Evolutionary conservation across 1,284 basidiomycete genomes (phyloP), one percentile per base, ranked within the genome.

Genomic region (Mycena sp.): DNA sequence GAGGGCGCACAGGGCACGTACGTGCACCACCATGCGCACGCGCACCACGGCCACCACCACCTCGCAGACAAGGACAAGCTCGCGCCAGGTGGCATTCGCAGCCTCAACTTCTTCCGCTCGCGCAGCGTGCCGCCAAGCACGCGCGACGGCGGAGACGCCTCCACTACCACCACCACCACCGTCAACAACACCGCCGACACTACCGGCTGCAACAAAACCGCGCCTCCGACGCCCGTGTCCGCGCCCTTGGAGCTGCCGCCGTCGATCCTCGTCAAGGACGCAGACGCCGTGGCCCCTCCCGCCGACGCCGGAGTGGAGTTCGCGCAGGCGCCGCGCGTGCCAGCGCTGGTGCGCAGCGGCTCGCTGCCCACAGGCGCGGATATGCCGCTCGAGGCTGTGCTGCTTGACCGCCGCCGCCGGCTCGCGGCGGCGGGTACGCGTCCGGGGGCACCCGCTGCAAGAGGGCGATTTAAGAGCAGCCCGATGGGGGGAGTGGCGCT

Each of bases 401-500:
- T 68, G 12, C 55, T 63, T 5, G 69, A 35, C 32, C 60, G 25
- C 45, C 62, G 26, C 49, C 59, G 28, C 52, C 70, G 25, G 55
- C 50, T n/a, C 55, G 60, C 29, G 58, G 65, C 44, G 61, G 61
- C 16, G 58, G 65, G 7, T 58, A 54, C 17, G 54, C 29, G 10
- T 23, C 58, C 9, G 21, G n/a, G 4, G 28, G 46, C 17, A 40
- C 55, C 69, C 58, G 64, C 48, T 10, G 87, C 84, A 72, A 85
- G 82, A n/a, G 78, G 76, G 51, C 79, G 83, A 67, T 91, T 91
- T 76, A 91, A 91, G 83, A 91, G 89, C 70, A 88, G 84, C 70
- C 89, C 87, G 3, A 65, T 82, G 17, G 74, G 25, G 12, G 52
- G 23, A 1, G 41, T 41, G 10, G 43, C 16, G 38, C 32, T 7